Base-by-base conservation (phyloP, 352 stramenopile genomes). In the Globisporangium radiosum region DNA sequence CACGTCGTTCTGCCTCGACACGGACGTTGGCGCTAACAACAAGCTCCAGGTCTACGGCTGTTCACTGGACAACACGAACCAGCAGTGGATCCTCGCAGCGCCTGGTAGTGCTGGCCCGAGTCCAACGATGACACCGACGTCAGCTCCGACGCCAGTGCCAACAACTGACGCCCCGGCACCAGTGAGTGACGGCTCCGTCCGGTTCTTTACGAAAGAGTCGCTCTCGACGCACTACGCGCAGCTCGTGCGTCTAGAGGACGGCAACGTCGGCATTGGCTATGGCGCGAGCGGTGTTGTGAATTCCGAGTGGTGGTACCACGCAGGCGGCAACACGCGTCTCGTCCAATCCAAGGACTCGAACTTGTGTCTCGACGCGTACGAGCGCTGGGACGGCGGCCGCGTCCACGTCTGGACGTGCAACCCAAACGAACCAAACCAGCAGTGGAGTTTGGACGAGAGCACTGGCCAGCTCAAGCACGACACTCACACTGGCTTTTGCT, bases 11-110 rank as follows among this genome's bases (percentile, higher is more conserved):
- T 92, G 82, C 47, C 60, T 92, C 0, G 79, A 90, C 61, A 63
- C 59, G 63, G 76, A 82, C 54, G 49, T 74, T 10, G 59, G 38
- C 0, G 65, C 81, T 42, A 56, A 57, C 59, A 75, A 84, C 63
- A 88, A 81, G 60, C 59, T 89, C 17, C 72, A 87, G 63, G 63
- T 92, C 14, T 87, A 75, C 42, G 66, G 65, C 39, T 90, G 81
- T 67, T 77, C 69, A 14, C 36, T 52, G 4, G 72, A 71, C 68
- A 85, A 87, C 64, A 49, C 59, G 37, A 87, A 86, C 68, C 79
- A 89, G 60, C 59, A 81, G 60, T 88, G 73, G 72, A 44, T 51
- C 15, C 37, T 69, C 7, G 44, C 54, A 50, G 50, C 47, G 14
- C 60, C 60, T 19, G 60, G 49, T 4, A 52, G 47, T n/a, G 13